Evolutionary conservation across 2,329 filamentous ascomycete genomes (phyloP), one percentile per base, ranked within the genome.

Genomic region (Talaromyces sp.): DNA sequence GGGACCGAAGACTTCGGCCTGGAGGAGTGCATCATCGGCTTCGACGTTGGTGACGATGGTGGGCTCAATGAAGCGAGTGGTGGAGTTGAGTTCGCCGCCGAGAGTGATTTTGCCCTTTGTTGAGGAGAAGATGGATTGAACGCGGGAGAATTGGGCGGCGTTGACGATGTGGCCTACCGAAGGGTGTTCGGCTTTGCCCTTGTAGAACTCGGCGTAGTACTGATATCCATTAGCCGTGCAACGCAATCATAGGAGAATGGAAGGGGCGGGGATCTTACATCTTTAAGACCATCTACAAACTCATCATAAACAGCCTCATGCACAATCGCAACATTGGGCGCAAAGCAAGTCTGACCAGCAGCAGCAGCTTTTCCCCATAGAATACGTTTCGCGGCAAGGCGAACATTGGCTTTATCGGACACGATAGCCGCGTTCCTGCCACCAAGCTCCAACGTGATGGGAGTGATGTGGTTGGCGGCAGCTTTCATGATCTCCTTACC

Each of bases 241-340:
- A 3, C 27, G 5, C 13, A 6, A 11, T 54, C 8, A 8, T 33
- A 4, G 5, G 11, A 27, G 9, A 35, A 52, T 11, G n/a, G 31
- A 5, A 50, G 10, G n/a, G 6, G 22, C 4, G 27, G 3, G 27
- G 3, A 27, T 27, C 31, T 19, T 54, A 54, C 50, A 35, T 54
- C 31, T 17, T 54, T 54, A n/a, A 54, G 50, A 11, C 9, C 50
- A 10, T 2, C 31, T 17, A 54, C 27, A 15, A 54, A 54, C 50
- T 54, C 50, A 37, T 63, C 61, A 58, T 45, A 58, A 2, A 63
- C 61, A 27, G 50, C 50, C 25, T 63, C 50, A 27, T 63, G 61
- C 19, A 63, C 61, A 63, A 63, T 63, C 11, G 50, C 50, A 63
- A 63, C 61, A 58, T 58, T 63, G n/a, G 61, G 61, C 27, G 61